Base-by-base conservation (phyloP, 495 filamentous ascomycete species). In the Chlorociboria aeruginascens region DNA sequence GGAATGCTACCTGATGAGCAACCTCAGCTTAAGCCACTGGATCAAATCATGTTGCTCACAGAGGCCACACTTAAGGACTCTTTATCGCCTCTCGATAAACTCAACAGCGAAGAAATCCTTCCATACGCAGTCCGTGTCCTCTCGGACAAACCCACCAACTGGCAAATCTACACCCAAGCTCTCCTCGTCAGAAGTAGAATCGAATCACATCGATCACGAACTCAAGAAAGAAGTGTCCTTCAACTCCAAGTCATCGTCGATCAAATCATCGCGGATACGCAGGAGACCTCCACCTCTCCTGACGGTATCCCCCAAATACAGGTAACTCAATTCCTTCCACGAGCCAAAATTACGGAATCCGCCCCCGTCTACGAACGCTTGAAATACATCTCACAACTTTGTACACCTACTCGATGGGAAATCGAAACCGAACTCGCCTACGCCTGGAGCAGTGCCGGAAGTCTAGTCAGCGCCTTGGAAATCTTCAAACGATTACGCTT, bases 181-280 rank as follows among this genome's bases (percentile, higher is more conserved):
- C 66, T 99, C 6, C 68, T 97, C 2, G 80, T 95, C 6, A 77
- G 92, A 37, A 90, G 86, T 58, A 73, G 92, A 3, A 86, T 96
- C 49, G 92, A 99, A 63, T 78, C 85, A 0, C 85, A 89, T 60
- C 76, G 74, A 48, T 84, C 87, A 30, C 72, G 92, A 38, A 97
- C 92, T 0, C 71, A 88, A 6, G 93, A 99, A 59, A 70, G 92
- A 48, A 81, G 89, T 7, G 79, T 99, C 2, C 69, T 99, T 6
- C 92, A 99, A 65, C 78, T 99, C 58, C 92, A 99, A 67, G 89
- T 89, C 2, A 74, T 99, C 10, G 89, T 96, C 30, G 92, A 99
- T 50, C 92, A 99, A 55, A 82, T 99, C 45, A 81, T 99, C 48
- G 86, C 86, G 0, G 89, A 96, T 43, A 97, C 89, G 11, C 47